phyloP scores from a whole-genome alignment of 1,284 basidiomycete species.

The Kalmanozyma brasiliensis region DNA sequence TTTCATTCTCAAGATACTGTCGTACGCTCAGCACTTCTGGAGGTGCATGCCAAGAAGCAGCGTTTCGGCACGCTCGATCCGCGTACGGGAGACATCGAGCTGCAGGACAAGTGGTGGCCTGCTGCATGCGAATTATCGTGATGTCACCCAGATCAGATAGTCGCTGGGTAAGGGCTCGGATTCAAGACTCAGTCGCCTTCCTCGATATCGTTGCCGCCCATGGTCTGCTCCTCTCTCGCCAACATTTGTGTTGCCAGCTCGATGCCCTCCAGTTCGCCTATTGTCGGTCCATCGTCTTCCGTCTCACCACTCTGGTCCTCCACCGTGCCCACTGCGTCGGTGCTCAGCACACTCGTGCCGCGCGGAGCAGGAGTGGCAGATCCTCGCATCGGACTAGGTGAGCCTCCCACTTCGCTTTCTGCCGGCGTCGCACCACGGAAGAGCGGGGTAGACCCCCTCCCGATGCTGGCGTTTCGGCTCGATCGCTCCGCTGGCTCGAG shows the following conservation, averaged over 20 bases:
- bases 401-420: slow-evolving; percentile 25
- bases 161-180: no score
- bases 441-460: slow-evolving; percentile 33
- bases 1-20: slow-evolving; percentile 10
- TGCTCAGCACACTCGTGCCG: slow-evolving; percentile 7
- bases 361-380: slow-evolving; percentile 18
- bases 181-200: slow-evolving; percentile 33
- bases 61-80: slow-evolving; percentile 27
- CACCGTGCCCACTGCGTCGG: slow-evolving; percentile 9
- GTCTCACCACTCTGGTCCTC: slow-evolving; percentile 4
- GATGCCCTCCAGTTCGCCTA: slow-evolving; percentile 41
- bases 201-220: slow-evolving; percentile 46
- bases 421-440: slow-evolving; percentile 46
- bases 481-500: slow-evolving; percentile 33
- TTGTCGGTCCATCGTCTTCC: slow-evolving; percentile 21
- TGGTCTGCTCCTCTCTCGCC: slow-evolving; percentile 36
- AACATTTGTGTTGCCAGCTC: slow-evolving; percentile 54
- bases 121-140: slow-evolving; percentile 20
- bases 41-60: slow-evolving; percentile 29
- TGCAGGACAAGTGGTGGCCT: slow-evolving; percentile 49
- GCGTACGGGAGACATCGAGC: slow-evolving; percentile 27
- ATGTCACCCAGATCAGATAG: not conserved
- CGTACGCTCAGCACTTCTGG: slow-evolving; percentile 27
- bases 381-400: slow-evolving; percentile 17
- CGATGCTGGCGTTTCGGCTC: slow-evolving; percentile 37